phyloP scores from a whole-genome alignment of 495 filamentous ascomycete species.

The Penicillium dipodomyicola region DNA sequence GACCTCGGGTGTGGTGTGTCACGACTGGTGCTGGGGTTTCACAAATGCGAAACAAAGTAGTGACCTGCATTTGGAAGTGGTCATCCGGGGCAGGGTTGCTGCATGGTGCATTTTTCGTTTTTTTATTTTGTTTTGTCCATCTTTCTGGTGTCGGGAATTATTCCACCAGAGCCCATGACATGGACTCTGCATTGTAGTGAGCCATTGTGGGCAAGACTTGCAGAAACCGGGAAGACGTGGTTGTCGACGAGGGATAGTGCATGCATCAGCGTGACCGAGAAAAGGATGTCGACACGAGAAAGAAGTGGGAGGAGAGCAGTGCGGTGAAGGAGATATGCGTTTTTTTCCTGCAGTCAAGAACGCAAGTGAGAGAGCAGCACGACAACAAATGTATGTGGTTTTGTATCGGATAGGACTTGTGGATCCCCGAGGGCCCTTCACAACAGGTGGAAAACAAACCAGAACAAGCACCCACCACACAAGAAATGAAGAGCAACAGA shows the following conservation, averaged over 20 bases:
- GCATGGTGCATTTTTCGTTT: background rate
- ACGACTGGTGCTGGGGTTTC: conserved; percentile 4
- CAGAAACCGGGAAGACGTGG: background rate
- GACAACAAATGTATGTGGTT: conserved; percentile 4
- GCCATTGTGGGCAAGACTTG: background rate
- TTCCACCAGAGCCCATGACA: background rate
- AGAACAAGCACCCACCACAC: conserved; percentile 7
- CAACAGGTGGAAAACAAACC: conserved; percentile 7
- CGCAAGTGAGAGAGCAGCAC: conserved; percentile 9
- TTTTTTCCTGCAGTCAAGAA: conserved; percentile 7
- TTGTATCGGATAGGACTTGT: conserved; percentile 5
- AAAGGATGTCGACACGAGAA: conserved; percentile 1
- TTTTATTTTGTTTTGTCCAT: background rate
- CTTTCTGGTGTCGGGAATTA: background rate
- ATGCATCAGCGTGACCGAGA: conserved; percentile 3
- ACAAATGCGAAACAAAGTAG: conserved; percentile 10
- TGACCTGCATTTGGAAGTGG: conserved; percentile 10
- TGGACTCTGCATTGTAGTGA: background rate
- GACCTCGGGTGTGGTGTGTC: background rate
- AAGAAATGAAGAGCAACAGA: background rate
- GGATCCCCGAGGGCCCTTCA: conserved; percentile 1
- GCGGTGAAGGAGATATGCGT: conserved; percentile 4
- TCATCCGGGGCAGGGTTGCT: conserved; percentile 1
- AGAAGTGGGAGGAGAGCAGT: background rate
- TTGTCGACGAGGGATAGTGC: background rate